Evolutionary conservation across 768 basidiomycete species (phyloP), one percentile per base, ranked within the genome.

Genomic region (Mycena capillaripes): DNA sequence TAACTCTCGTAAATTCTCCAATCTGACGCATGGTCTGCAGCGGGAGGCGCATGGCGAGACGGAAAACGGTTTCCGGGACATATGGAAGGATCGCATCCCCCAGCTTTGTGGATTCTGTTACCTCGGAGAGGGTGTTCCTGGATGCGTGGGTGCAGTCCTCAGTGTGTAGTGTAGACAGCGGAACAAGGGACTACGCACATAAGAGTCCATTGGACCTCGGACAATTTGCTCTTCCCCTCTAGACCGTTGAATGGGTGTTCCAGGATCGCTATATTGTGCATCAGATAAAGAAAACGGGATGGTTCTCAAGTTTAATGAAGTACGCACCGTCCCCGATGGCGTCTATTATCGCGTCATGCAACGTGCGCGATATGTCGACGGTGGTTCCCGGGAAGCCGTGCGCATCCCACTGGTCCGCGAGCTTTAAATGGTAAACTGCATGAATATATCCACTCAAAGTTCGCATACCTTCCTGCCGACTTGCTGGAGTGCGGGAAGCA

Each of bases 371-470:
- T 27, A 65, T 55, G 34, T 65, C 50, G 4, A 65, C 63, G 25
- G 48, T 52, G 7, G 17, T 29, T 29, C 63, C 52, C 8, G 36
- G 44, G 21, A 42, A 42, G 11, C 53, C 48, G 25, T 56, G 29
- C 10, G 53, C 25, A 11, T 66, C 64, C 64, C 64, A 66, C 19
- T 53, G 36, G 16, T 56, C 64, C 27, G 42, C 53, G n/a, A 66
- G 64, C 64, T 66, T 9, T 23, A 17, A 27, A 14, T n/a, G n/a
- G n/a, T n/a, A n/a, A n/a, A n/a, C n/a, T n/a, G n/a, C n/a, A 48
- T 9, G 8, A n/a, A 4, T 4, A 2, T 29, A 32, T 46, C 29
- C 14, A 12, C 19, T 27, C 2, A 46, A 23, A 12, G 16, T 21
- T 2, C 23, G 25, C 48, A 14, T 38, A n/a, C n/a, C n/a, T n/a